phyloP scores from a whole-genome alignment of 2,329 filamentous ascomycete species.

The Colletotrichum echinochloae region DNA sequence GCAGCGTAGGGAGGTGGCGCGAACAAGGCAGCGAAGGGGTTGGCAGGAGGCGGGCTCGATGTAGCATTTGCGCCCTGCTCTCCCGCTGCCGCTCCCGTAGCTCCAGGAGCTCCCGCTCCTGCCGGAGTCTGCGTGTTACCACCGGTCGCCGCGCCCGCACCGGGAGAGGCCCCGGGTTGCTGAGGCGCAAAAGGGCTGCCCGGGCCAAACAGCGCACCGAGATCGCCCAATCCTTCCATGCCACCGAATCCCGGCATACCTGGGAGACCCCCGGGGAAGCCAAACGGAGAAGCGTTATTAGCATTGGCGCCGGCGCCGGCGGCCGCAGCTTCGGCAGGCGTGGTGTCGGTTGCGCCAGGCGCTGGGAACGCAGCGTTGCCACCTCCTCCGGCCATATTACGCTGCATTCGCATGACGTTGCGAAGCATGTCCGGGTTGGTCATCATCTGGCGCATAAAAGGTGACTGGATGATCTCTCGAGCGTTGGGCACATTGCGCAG shows the following conservation, averaged over 20 bases:
- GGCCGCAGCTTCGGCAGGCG: conserved; percentile 64
- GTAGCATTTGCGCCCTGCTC: conserved; percentile 44
- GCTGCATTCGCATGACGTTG: conserved; percentile 85
- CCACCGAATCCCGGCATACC: conserved; percentile 42
- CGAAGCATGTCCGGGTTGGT: conserved; percentile 88
- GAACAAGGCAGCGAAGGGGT: conserved; percentile 78
- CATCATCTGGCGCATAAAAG: conserved; percentile 91
- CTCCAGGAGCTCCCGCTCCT: conserved; percentile 42
- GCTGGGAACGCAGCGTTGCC: conserved; percentile 79
- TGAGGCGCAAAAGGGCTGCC: conserved; percentile 41
- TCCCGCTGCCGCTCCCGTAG: conserved; percentile 39
- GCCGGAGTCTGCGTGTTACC: conserved; percentile 34
- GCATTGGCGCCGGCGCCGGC: conserved; percentile 47
- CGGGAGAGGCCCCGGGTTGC: conserved; percentile 37
- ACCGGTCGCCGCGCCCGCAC: conserved; percentile 38
- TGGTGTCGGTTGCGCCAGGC: conserved; percentile 91
- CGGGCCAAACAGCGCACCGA: conserved; percentile 49
- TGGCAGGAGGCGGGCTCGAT: conserved; percentile 58
- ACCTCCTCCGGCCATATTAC: conserved; percentile 69
- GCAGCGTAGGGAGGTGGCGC: conserved; percentile 47
- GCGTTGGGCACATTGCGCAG: conserved; percentile 79
- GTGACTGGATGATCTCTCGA: conserved; percentile 87
- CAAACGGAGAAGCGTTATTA: conserved; percentile 57
- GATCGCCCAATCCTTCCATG: conserved; percentile 34
- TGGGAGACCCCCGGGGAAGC: conserved; percentile 41